Evolutionary conservation across 345 rosid species (phyloP).

Genomic region (Euphorbia pulcherrima): DNA sequence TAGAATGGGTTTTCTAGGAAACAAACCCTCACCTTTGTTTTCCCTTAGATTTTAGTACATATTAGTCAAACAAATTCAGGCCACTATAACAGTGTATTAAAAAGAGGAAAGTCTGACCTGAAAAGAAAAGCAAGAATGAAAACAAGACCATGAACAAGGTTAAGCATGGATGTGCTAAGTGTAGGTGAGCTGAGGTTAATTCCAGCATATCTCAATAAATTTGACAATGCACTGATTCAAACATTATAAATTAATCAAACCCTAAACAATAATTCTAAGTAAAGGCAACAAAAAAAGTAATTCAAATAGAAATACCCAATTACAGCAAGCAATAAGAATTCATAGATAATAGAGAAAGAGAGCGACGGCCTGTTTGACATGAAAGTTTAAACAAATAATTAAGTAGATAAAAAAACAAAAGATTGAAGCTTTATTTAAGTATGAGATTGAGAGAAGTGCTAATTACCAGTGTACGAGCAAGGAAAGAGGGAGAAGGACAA

Average conservation of each 20-base stretch:
- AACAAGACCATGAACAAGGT: conserved; percentile 55
- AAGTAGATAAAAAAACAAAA: too few relatives aligned
- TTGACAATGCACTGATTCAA: conserved; percentile 24
- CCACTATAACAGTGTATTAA: not conserved
- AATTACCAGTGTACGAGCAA: conserved; percentile 45
- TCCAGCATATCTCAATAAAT: conserved; percentile 48
- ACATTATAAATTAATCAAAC: conserved; percentile 9
- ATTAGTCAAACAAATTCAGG: not conserved
- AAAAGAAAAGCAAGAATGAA: conserved; percentile 51
- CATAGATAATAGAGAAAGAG: conserved; percentile 33
- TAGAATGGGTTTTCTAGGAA: too few relatives aligned
- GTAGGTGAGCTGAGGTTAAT: conserved; percentile 53
- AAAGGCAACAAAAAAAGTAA: too few relatives aligned
- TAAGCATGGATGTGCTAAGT: conserved; percentile 53
- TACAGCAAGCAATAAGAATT: conserved; percentile 51
- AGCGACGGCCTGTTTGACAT: conserved; percentile 39
- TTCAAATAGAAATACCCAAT: conserved; percentile 53
- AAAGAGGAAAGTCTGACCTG: conserved; percentile 34
- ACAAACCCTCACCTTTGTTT: too few relatives aligned
- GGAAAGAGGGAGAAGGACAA: conserved; percentile 51
- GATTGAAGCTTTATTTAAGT: too few relatives aligned
- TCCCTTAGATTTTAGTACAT: too few relatives aligned
- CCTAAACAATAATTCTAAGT: too few relatives aligned
- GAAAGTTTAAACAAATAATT: too few relatives aligned
- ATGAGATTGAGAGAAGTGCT: not conserved